Percentiles rank a stretch among this genome's conserved stretches.
These are phyloP conservation scores for Fraxinus albicans DNA, from an alignment of 305 asterid genomes.

Conservation along the genomic window DNA sequence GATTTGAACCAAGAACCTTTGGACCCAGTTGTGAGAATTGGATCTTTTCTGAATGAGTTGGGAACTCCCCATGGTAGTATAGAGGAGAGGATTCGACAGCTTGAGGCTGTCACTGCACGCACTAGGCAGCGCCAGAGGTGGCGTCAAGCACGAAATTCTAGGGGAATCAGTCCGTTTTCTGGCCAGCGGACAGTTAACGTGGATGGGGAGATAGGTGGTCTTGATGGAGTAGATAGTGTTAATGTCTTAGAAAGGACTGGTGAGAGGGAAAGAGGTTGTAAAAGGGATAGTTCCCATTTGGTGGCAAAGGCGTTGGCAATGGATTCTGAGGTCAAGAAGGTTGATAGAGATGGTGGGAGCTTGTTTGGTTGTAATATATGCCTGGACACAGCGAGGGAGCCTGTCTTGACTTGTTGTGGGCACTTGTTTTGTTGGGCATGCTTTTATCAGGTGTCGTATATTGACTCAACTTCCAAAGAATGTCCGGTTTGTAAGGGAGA, in stretches of 20 bases:
- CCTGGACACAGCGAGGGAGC: slow-evolving; percentile 40
- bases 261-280: slow-evolving; percentile 22
- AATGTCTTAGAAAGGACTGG: slow-evolving; percentile 5
- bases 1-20: slow-evolving; percentile 78
- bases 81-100: slow-evolving; percentile 44
- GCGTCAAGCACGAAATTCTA: slow-evolving; percentile 20
- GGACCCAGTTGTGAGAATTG: slow-evolving; percentile 40
- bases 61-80: slow-evolving; percentile 31
- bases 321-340: slow-evolving; percentile 33
- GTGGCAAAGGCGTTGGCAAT: slow-evolving; percentile 46
- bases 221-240: slow-evolving; percentile 26
- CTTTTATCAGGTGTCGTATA: slow-evolving; percentile 44
- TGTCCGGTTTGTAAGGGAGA: slow-evolving; percentile 56
- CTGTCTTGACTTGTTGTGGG: slow-evolving; percentile 55
- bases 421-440: slow-evolving; percentile 57
- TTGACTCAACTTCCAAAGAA: slow-evolving; percentile 39
- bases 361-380: slow-evolving; percentile 48
- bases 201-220: slow-evolving; percentile 6
- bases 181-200: not conserved
- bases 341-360: slow-evolving; percentile 29
- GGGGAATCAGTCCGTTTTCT: not conserved
- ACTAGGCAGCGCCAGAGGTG: slow-evolving; percentile 31
- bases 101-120: slow-evolving; percentile 39
- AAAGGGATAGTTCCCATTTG: slow-evolving; percentile 35
- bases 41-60: slow-evolving; percentile 28